Conservation (phyloP, 768 basidiomycete species). For the Amanita thiersii region DNA sequence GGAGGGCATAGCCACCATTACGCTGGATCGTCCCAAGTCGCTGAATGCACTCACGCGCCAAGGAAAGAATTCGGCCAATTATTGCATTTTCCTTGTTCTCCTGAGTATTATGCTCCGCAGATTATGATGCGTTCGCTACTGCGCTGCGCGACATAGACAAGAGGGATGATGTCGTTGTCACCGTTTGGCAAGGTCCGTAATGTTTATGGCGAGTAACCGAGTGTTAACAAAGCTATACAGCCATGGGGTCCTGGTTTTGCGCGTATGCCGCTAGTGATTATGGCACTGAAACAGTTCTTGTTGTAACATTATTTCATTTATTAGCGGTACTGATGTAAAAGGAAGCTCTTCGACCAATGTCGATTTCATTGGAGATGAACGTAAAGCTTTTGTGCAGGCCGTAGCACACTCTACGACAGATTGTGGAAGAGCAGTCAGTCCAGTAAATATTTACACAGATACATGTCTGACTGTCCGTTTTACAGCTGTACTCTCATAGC, state of each 20-base stretch:
- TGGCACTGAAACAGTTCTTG: background rate
- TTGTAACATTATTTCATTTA: too few species aligned
- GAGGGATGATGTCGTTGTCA: conserved; percentile 53
- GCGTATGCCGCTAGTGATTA: conserved; percentile 38
- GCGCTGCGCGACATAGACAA: conserved; percentile 50
- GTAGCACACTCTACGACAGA: conserved; percentile 50
- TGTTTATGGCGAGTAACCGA: too few species aligned
- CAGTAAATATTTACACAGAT: background rate
- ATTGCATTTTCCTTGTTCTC: background rate
- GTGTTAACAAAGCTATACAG: conserved; percentile 20
- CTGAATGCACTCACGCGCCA: conserved; percentile 52
- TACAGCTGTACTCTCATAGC: conserved; percentile 56
- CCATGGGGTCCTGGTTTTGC: conserved; percentile 67
- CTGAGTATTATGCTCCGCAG: conserved; percentile 23
- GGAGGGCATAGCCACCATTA: conserved; percentile 60
- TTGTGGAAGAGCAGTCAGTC: conserved; percentile 53
- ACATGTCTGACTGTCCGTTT: background rate
- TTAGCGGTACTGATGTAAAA: conserved; percentile 55
- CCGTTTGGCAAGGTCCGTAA: conserved; percentile 55
- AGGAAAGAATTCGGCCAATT: conserved; percentile 24
- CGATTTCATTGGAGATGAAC: conserved; percentile 21
- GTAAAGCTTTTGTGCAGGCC: conserved; percentile 36
- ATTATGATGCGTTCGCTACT: conserved; percentile 55
- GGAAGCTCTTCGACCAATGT: conserved; percentile 11
- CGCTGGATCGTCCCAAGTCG: conserved; percentile 49